Conservation (phyloP, 2,329 filamentous ascomycete genomes). For the Emmonsiellopsis sp. region DNA sequence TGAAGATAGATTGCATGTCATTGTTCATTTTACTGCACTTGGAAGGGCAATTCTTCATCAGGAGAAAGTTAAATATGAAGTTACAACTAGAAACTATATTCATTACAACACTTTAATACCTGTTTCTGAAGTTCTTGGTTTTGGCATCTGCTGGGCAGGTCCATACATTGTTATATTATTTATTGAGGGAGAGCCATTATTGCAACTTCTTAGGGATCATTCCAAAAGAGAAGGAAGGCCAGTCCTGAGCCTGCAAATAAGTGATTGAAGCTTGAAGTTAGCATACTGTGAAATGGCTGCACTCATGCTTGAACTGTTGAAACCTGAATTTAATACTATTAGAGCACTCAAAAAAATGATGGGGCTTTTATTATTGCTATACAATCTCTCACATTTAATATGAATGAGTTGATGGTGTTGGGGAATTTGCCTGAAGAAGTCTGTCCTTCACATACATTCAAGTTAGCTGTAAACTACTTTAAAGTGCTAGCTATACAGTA, state of each 20-base stretch:
- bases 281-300: constrained; percentile 13
- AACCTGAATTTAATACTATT: constrained; percentile 12
- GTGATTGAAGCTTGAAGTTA: constrained; percentile 6
- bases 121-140: constrained; percentile 15
- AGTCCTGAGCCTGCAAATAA: constrained; percentile 10
- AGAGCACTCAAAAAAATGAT: constrained; percentile 6
- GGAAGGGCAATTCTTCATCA: constrained; percentile 10
- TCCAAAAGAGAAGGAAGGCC: not conserved
- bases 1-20: constrained; percentile 8
- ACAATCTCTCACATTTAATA: constrained; percentile 7
- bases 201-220: constrained; percentile 14
- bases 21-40: constrained; percentile 13
- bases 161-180: constrained; percentile 21
- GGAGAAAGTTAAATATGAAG: constrained; percentile 12
- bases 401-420: constrained; percentile 9
- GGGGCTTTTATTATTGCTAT: constrained; percentile 2
- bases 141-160: constrained; percentile 15
- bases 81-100: constrained; percentile 15
- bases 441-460: not conserved
- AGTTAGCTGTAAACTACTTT: constrained; percentile 4
- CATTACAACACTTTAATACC: constrained; percentile 17
- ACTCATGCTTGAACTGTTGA: constrained; percentile 12
- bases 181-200: constrained; percentile 18
- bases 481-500: constrained; percentile 6
- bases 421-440: constrained; percentile 3